Base-by-base conservation (phyloP, 1,284 basidiomycete species). In the Hypsizygus ulmarius region DNA sequence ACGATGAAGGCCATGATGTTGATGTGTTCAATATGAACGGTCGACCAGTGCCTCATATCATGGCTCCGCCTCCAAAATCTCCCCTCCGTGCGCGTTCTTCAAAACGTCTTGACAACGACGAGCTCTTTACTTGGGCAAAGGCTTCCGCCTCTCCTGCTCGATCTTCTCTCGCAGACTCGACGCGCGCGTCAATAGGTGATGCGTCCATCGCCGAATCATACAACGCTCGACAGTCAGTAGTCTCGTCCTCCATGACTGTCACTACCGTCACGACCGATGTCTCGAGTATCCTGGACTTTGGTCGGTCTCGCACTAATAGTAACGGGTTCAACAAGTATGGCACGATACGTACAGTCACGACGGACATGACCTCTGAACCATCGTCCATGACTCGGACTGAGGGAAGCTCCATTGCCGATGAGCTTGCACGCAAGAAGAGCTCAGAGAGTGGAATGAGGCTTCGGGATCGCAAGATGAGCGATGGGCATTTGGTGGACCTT, bases 271-370 rank as follows among this genome's bases (percentile, higher is more conserved):
- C 76, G 53, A 86, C 82, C 2, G 69, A 70, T 28, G 74, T 79
- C 59, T 87, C 86, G 47, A 87, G 83, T 54, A 65, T 88, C 47
- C 66, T 87, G 47, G 83, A 86, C 55, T 64, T 71, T 38, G 68
- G 70, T 35, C 66, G 72, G 33, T 71, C 64, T 48, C 43, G 50
- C 5, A 69, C 64, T 41, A 71, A 65, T 48, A 71, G 67, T 58
- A 64, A 61, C 46, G 69, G 65, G 49, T 71, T 70, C 53, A 80
- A 77, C 62, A 82, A 79, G 62, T 90, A 79, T 63, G 85, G 83
- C 30, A 90, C 87, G n/a, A 80, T 90, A 54, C 75, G 85, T 55
- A 90, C 87, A 19, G 69, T 83, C 51, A 89, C 82, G 29, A 90
- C 88, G 29, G 87, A 88, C 54, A 73, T 82, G 52, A 90, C 87